These are phyloP conservation scores for Leccinum obscurum DNA, from an alignment of 768 basidiomycete genomes.

Conservation along the genomic window DNA sequence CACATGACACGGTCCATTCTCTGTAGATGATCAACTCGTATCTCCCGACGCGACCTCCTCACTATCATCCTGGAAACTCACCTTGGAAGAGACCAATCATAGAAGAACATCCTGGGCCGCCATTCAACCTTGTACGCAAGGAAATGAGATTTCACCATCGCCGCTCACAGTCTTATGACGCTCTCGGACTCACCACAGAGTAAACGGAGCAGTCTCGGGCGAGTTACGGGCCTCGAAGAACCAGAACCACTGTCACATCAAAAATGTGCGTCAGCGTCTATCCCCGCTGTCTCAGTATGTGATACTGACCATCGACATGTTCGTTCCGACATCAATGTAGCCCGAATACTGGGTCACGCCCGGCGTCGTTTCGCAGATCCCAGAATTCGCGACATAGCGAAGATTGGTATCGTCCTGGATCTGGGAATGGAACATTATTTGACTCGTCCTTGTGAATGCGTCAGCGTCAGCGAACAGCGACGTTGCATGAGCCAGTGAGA, in stretches of 20 bases:
- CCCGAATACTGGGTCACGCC: slow-evolving; percentile 61
- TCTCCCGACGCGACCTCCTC: background rate
- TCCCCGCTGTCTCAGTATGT: background rate
- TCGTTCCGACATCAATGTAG: slow-evolving; percentile 55
- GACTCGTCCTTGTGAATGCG: background rate
- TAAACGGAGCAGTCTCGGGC: slow-evolving; percentile 64
- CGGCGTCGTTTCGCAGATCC: slow-evolving; percentile 65
- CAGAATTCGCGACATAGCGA: slow-evolving; percentile 56
- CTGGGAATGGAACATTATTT: slow-evolving; percentile 14
- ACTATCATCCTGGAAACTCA: slow-evolving; percentile 8
- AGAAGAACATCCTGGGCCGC: slow-evolving; percentile 62
- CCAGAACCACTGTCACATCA: slow-evolving; percentile 61
- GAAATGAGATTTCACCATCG: background rate
- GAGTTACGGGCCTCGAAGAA: slow-evolving; percentile 65
- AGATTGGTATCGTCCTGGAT: slow-evolving; percentile 33
- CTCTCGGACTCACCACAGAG: slow-evolving; percentile 50
- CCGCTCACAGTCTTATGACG: background rate
- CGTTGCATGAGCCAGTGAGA: background rate
- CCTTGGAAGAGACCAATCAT: slow-evolving; percentile 71
- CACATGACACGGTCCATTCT: slow-evolving; percentile 65
- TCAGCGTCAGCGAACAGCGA: background rate
- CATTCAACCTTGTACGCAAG: slow-evolving; percentile 45
- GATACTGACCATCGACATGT: slow-evolving; percentile 55
- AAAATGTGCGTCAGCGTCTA: slow-evolving; percentile 1
- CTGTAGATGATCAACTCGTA: slow-evolving; percentile 29